Conservation (phyloP, 2,329 filamentous ascomycete genomes). For the Trichothecium sympodiale region DNA sequence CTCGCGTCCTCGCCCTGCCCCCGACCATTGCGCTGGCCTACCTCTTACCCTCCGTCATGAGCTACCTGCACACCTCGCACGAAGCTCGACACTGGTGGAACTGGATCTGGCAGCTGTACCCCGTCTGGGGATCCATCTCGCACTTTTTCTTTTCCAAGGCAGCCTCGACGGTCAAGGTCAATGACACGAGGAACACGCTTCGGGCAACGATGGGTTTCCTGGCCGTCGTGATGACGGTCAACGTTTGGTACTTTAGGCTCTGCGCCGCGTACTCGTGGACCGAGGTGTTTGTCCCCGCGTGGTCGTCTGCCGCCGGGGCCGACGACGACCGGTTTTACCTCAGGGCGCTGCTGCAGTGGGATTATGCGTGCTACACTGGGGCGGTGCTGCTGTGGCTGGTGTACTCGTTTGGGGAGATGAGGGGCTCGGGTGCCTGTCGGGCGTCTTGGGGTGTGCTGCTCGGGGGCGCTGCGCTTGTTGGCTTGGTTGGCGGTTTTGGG, state of each 20-base stretch:
- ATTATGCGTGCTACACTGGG: constrained; percentile 12
- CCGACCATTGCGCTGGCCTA: constrained; percentile 10
- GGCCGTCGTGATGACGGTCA: constrained; percentile 3
- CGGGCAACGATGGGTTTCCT: constrained; percentile 1
- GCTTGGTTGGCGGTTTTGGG: neutral
- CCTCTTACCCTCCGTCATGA: constrained; percentile 9
- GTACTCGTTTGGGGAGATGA: constrained; percentile 12
- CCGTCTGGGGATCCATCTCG: constrained; percentile 12
- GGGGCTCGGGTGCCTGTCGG: constrained; percentile 2
- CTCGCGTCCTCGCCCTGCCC: constrained; percentile 8
- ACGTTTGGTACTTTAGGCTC: constrained; percentile 11
- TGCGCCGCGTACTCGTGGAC: constrained; percentile 2
- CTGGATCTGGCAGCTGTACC: constrained; percentile 19
- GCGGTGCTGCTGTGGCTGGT: constrained; percentile 13
- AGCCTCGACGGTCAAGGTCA: neutral
- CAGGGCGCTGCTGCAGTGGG: constrained; percentile 15
- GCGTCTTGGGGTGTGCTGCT: neutral
- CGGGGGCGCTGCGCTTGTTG: neutral
- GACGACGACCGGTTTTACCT: constrained; percentile 6
- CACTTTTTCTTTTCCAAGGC: constrained; percentile 8
- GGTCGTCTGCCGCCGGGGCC: constrained; percentile 11
- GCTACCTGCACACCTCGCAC: constrained; percentile 11
- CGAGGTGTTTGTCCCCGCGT: constrained; percentile 12
- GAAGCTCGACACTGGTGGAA: constrained; percentile 16
- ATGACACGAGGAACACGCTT: neutral